Evolutionary conservation across 768 basidiomycete species (phyloP).

Genomic region (Leucocoprinus birnbaumii): DNA sequence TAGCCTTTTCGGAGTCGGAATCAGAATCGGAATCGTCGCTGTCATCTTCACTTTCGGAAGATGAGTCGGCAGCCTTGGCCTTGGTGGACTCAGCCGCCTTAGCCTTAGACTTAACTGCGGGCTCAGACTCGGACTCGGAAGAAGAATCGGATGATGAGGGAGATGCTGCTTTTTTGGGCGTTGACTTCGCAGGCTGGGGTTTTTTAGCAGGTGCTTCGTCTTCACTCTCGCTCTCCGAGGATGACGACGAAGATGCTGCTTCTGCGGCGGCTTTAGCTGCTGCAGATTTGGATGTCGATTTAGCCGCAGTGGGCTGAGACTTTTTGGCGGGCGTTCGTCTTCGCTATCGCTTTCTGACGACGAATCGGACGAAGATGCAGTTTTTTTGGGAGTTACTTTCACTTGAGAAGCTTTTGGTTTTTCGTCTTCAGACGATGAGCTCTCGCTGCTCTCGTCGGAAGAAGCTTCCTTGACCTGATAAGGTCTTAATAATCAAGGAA

Average conservation of each 20-base stretch:
- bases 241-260: slow-evolving; percentile 4
- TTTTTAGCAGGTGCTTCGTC: slow-evolving; percentile 7
- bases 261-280: background rate
- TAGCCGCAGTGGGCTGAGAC: background rate
- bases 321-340: slow-evolving; percentile 7
- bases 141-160: slow-evolving; percentile 13
- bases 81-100: slow-evolving; percentile 15
- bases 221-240: slow-evolving; percentile 13
- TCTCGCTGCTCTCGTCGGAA: slow-evolving; percentile 44
- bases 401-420: slow-evolving; percentile 54
- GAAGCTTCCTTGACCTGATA: slow-evolving; percentile 27
- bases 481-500: slow-evolving; percentile 19
- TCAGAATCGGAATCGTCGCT: slow-evolving; percentile 21
- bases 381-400: slow-evolving; percentile 36
- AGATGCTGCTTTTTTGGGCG: background rate
- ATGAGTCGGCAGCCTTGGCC: slow-evolving; percentile 15
- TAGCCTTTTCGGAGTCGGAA: slow-evolving; percentile 14
- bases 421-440: slow-evolving; percentile 47
- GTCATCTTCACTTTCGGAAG: slow-evolving; percentile 18
- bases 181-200: background rate
- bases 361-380: slow-evolving; percentile 31
- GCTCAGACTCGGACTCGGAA: slow-evolving; percentile 15
- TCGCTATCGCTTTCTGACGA: slow-evolving; percentile 15
- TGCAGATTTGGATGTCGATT: background rate
- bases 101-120: slow-evolving; percentile 16